Evolutionary conservation across 1,284 basidiomycete species (phyloP).

Genomic region (Cryptococcus floricola): DNA sequence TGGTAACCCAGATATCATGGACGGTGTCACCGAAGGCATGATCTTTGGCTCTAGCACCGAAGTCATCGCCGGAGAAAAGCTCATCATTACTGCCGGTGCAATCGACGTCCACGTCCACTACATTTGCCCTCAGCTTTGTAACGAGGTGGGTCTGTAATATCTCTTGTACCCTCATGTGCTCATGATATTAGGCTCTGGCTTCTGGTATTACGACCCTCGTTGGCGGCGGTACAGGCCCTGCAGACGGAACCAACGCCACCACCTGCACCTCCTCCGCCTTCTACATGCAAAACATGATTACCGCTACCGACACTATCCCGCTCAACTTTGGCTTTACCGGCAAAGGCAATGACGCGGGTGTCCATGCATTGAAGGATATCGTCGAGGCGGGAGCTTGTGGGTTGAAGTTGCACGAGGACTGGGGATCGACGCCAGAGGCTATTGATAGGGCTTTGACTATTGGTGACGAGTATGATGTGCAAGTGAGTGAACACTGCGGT

Average conservation of each 20-base stretch:
- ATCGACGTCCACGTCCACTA: conserved; percentile 90
- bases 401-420: conserved; percentile 96
- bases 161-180: neutral
- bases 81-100: conserved; percentile 89
- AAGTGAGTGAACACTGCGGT: conserved; percentile 54
- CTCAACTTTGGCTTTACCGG: conserved; percentile 93
- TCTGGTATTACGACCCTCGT: conserved; percentile 77
- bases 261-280: conserved; percentile 89
- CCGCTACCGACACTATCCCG: conserved; percentile 79
- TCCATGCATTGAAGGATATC: conserved; percentile 68
- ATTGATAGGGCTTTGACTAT: conserved; percentile 77
- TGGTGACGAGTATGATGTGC: conserved; percentile 90
- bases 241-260: conserved; percentile 85
- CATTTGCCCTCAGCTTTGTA: conserved; percentile 85
- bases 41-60: conserved; percentile 84
- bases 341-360: conserved; percentile 87
- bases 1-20: conserved; percentile 94
- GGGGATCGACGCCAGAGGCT: conserved; percentile 86
- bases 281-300: conserved; percentile 81
- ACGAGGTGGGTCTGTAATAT: conserved; percentile 54
- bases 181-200: conserved; percentile 48
- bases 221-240: conserved; percentile 90
- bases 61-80: conserved; percentile 90
- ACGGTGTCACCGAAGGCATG: conserved; percentile 68
- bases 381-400: conserved; percentile 84